Base-by-base conservation (phyloP, 148 eudicot genomes). In the Silene conica region DNA sequence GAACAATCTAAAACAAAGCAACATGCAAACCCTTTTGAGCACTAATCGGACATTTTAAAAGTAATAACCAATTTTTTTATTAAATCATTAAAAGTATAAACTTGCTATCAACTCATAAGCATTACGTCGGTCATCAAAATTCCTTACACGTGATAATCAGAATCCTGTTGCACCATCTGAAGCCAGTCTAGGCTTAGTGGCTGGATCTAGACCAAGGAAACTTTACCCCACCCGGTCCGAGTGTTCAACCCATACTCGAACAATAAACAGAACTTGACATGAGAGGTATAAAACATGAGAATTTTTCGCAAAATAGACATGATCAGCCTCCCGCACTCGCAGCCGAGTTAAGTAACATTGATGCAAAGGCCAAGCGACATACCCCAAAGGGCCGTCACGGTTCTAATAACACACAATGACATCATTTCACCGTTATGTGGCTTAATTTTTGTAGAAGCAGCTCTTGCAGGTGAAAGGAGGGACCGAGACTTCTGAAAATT, bases 1-100 rank as follows among this genome's bases (percentile, higher is more conserved):
- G 99, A 77, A 96, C 99, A 84, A 96, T 80, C 99, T 96, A 69
- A 73, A 82, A 15, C 50, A 77, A 34, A 84, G 75, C 75, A 71
- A 25, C 74, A 38, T 58, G 58, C 76, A 46, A 52, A 74, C 55
- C 16, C 55, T 50, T 50, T 50, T 50, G 55, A 22, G 19, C 52
- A 57, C 69, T 59, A 67, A 55, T 63, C 64, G 56, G 71, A 43
- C 75, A 71, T 16, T n/a, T n/a, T n/a, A 62, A 59, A 13, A 62
- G 38, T n/a, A 50, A 50, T 50, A 2, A 50, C 55, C 55, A 50
- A 3, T 18, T 18, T 50, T 50, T 50, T 50, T 12, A 12, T 50
- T 50, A 12, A 34, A 48, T 48, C 54, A 50, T 50, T 50, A 14
- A 50, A 50, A 50, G 52, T 48, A 48, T 48, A 48, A n/a, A 21